phyloP scores from a whole-genome alignment of 345 rosid genomes.

The Aegle marmelos region DNA sequence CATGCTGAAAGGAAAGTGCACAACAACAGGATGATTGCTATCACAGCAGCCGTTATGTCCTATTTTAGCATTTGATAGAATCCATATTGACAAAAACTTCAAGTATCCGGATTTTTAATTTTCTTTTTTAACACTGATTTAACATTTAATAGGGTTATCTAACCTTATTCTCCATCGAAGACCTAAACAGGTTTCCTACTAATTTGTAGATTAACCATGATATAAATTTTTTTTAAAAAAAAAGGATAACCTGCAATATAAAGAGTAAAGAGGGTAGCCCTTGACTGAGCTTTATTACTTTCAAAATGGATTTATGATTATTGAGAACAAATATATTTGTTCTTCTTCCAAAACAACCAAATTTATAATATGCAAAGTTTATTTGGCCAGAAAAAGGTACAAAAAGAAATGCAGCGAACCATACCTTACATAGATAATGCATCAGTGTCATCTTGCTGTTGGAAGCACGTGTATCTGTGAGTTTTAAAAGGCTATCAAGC shows the following conservation, averaged over 20 bases:
- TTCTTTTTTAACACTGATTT: background rate
- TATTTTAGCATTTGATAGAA: background rate
- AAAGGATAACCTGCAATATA: background rate
- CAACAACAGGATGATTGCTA: background rate
- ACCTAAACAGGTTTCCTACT: background rate
- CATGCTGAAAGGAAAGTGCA: slow-evolving; percentile 3
- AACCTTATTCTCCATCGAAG: background rate
- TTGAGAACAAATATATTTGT: background rate
- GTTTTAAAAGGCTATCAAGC: slow-evolving; percentile 94
- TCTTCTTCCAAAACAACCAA: background rate
- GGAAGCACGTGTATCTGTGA: slow-evolving; percentile 86
- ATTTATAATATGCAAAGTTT: background rate
- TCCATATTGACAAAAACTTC: background rate
- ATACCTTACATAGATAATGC: slow-evolving; percentile 98
- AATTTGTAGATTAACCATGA: background rate
- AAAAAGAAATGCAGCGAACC: background rate
- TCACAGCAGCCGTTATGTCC: background rate
- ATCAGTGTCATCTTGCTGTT: slow-evolving; percentile 95
- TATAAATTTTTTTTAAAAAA: background rate
- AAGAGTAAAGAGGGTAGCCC: background rate
- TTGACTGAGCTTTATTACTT: background rate
- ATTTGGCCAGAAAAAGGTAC: background rate
- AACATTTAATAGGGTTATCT: background rate
- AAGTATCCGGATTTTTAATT: background rate
- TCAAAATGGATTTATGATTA: background rate